Percentiles rank a stretch among this genome's conserved stretches.
Evolutionary conservation across 768 basidiomycete species (phyloP).

Genomic region (Mycena maculata): DNA sequence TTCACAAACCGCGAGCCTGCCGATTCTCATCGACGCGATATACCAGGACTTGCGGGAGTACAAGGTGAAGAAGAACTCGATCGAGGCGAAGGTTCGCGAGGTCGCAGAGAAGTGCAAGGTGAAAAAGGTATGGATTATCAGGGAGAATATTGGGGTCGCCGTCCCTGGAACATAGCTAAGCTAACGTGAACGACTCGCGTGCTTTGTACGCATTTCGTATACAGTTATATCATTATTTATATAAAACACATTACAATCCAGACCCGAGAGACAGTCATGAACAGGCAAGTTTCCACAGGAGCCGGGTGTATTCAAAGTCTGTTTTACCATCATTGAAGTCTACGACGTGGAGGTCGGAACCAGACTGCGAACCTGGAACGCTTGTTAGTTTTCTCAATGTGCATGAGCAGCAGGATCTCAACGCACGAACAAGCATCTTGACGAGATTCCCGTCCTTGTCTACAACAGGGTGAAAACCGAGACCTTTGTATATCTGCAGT

Average conservation of each 20-base stretch:
- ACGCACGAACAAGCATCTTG: constrained; percentile 80
- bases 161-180: background rate
- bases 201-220: background rate
- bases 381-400: constrained; percentile 4
- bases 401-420: background rate
- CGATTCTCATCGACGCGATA: constrained; percentile 77
- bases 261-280: constrained; percentile 45
- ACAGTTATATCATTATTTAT: constrained; percentile 21
- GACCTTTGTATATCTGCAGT: constrained; percentile 72
- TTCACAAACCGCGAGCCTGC: constrained; percentile 71
- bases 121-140: constrained; percentile 81
- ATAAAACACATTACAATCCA: constrained; percentile 43
- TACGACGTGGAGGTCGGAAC: constrained; percentile 55
- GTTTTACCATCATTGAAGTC: constrained; percentile 50
- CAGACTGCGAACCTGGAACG: constrained; percentile 59
- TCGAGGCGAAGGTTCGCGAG: constrained; percentile 84
- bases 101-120: constrained; percentile 80
- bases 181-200: background rate
- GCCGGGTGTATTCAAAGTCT: constrained; percentile 51
- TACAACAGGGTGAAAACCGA: constrained; percentile 78
- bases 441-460: constrained; percentile 60
- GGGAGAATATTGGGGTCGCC: constrained; percentile 48
- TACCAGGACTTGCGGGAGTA: constrained; percentile 75
- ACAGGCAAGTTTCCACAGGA: constrained; percentile 58
- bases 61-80: constrained; percentile 85